Conservation (phyloP, 2,329 filamentous ascomycete species). For the Fusarium gaditjirri region DNA sequence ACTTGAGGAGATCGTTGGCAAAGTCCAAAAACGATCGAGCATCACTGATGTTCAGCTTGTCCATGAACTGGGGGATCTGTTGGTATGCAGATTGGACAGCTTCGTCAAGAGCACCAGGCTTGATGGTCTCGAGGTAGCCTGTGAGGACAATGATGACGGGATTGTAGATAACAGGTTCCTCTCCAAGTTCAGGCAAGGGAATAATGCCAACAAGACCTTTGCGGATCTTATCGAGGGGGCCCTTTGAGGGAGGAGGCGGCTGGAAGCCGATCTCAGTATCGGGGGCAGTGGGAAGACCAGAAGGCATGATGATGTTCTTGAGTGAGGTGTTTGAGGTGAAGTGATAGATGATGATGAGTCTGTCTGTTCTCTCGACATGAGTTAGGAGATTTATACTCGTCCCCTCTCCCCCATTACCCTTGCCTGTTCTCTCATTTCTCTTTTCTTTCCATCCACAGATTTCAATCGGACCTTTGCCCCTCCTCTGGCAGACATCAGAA, state of each 20-base stretch:
- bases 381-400: background rate
- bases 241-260: background rate
- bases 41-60: constrained; percentile 7
- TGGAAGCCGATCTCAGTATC: constrained; percentile 16
- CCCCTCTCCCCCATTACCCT: too few relatives aligned
- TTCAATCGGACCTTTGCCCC: background rate
- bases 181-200: background rate
- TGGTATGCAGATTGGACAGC: background rate
- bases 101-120: constrained; percentile 2
- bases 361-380: background rate
- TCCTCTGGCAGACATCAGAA: background rate
- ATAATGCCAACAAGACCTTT: background rate
- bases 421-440: background rate
- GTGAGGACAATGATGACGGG: background rate
- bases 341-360: background rate
- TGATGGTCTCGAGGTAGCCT: background rate
- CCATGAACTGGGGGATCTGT: constrained; percentile 13
- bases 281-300: constrained; percentile 8
- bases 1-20: constrained; percentile 13
- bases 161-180: background rate
- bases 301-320: background rate
- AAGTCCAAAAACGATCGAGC: constrained; percentile 7
- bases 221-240: background rate
- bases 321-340: background rate
- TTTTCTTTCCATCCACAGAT: background rate